phyloP scores from a whole-genome alignment of 2,329 filamentous ascomycete species.

The Metarhizium rileyi region DNA sequence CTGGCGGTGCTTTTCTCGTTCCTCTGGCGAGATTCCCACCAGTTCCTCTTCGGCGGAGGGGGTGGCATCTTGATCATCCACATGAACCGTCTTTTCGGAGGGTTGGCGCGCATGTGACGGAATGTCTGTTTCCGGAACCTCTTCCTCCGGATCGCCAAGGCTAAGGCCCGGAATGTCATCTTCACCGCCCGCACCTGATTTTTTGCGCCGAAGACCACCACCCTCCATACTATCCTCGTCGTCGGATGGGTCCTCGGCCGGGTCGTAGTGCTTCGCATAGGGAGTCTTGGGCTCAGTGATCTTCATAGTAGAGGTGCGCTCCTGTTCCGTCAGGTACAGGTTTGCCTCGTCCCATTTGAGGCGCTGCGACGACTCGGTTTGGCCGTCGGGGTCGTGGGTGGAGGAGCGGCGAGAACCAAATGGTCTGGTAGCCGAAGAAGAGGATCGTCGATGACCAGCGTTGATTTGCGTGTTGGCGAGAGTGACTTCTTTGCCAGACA shows the following conservation, averaged over 20 bases:
- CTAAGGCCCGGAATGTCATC: conserved; percentile 89
- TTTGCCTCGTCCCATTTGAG: conserved; percentile 99
- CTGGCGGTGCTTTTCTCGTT: conserved; percentile 79
- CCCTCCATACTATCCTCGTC: conserved; percentile 46
- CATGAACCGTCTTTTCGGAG: conserved; percentile 64
- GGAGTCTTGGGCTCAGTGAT: conserved; percentile 98
- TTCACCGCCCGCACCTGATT: conserved; percentile 32
- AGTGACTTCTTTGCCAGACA: conserved; percentile 76
- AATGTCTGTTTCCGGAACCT: conserved; percentile 38
- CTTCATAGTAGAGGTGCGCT: conserved; percentile 95
- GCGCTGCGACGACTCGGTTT: conserved; percentile 52
- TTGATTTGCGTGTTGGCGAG: conserved; percentile 92
- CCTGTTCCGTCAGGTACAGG: conserved; percentile 91
- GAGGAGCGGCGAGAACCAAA: conserved; percentile 64
- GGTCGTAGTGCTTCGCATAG: conserved; percentile 87
- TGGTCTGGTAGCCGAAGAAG: conserved; percentile 57
- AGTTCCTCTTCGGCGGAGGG: conserved; percentile 48
- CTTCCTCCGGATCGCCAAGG: conserved; percentile 84
- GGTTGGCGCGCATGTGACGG: conserved; percentile 27
- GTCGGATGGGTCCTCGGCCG: conserved; percentile 75
- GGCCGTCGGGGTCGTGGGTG: conserved; percentile 33
- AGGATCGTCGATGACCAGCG: conserved; percentile 80
- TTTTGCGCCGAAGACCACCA: conserved; percentile 19
- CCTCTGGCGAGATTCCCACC: conserved; percentile 54
- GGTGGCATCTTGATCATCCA: conserved; percentile 53